Base-by-base conservation (phyloP, 805 yeast species). In the Groenewaldozyma salmanticensis region DNA sequence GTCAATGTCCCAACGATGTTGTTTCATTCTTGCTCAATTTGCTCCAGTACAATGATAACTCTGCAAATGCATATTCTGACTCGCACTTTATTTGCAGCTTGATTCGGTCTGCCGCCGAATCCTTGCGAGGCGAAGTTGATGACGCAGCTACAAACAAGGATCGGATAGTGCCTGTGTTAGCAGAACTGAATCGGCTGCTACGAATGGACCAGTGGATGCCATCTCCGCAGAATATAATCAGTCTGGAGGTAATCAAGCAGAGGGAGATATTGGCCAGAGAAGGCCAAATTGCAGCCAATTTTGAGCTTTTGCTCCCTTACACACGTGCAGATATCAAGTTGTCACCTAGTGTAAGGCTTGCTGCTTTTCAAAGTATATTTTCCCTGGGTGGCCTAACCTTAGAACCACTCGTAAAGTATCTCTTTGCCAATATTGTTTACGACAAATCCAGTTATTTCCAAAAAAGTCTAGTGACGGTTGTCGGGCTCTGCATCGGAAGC, bases 121-220 rank as follows among this genome's bases (percentile, higher is more conserved):
- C 72, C 3, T 53, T 68, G 35, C 43, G 46, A 21, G 41, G 27
- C 17, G 48, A 40, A 31, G 37, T 29, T n/a, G 42, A 36, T 20
- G 37, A 37, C 20, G 15, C 39, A 11, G 21, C 21, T 18, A 18
- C 7, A 7, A 19, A 18, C 20, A 21, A 22, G 13, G 55, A 53
- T 2, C 75, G 71, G 51, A 55, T 74, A 2, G 49, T 57, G 3
- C 71, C 70, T 13, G 76, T 79, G 0, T 51, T 79, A 5, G 68
- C 71, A 4, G 96, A 88, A 54, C 66, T 92, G 35, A 75, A 79
- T 42, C 70, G 96, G 44, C 71, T 78, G 45, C 75, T 77, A 49
- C 77, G 87, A 46, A 70, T 92, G 62, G 97, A 90, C 53, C 77
- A 74, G 33, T 86, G 94, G 94, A 68, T 81, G 5, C 90, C 96